phyloP scores from a whole-genome alignment of 2,329 filamentous ascomycete genomes.

The Cercospora sojina region DNA sequence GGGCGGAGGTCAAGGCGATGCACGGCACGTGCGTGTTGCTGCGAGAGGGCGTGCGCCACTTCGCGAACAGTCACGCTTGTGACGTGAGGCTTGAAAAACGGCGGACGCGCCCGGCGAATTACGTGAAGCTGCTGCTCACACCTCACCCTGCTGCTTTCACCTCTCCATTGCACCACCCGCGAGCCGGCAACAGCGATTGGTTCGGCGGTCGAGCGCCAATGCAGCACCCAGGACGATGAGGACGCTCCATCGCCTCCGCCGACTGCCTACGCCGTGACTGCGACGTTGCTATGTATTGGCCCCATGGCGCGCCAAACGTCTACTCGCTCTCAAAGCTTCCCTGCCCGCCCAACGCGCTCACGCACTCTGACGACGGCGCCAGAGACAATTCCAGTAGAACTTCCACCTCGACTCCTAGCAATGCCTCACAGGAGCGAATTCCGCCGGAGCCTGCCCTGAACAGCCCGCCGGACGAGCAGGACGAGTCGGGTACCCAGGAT shows the following conservation, averaged over 20 bases:
- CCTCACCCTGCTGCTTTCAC: not conserved
- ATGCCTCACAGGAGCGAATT: constrained; percentile 12
- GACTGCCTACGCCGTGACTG: constrained; percentile 11
- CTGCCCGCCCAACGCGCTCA: constrained; percentile 54
- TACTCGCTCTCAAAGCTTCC: constrained; percentile 72
- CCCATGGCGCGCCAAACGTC: constrained; percentile 77
- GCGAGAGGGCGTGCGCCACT: not conserved
- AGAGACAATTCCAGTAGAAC: constrained; percentile 27
- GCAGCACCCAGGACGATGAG: not conserved
- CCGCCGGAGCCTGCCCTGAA: constrained; percentile 1
- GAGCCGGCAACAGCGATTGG: not conserved
- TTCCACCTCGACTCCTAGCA: constrained; percentile 5
- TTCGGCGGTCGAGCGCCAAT: not conserved
- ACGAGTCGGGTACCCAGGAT: not conserved
- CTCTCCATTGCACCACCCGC: not conserved
- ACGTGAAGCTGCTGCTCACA: not conserved
- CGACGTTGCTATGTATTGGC: constrained; percentile 74
- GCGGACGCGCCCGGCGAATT: not conserved
- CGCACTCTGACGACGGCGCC: constrained; percentile 59
- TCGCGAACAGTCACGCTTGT: not conserved
- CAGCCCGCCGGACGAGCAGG: not conserved
- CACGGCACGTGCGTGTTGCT: not conserved
- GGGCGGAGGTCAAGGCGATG: not conserved
- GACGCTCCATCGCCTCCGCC: not conserved
- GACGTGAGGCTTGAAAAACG: not conserved